Base-by-base conservation (phyloP, 2,329 filamentous ascomycete species). In the Curvularia eragrostidis region DNA sequence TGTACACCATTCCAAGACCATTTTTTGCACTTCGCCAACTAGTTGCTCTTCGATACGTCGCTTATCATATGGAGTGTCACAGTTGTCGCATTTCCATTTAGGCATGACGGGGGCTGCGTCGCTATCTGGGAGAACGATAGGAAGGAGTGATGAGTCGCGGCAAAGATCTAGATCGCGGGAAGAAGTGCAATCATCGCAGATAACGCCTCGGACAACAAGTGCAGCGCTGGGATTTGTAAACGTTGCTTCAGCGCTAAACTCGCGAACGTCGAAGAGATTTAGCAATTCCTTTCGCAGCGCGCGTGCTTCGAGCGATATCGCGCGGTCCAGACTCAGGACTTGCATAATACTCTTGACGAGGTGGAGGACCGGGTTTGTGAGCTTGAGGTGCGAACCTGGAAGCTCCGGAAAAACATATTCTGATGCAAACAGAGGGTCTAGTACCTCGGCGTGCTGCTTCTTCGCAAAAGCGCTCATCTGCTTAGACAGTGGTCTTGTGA, bases 291-390 rank as follows among this genome's bases (percentile, higher is more conserved):
- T 96, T 52, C 96, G 88, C 0, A 99, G 83, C 1, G 96, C 82
- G 5, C 95, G 88, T 2, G 92, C 93, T 77, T 98, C 94, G 47
- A 96, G 86, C 0, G 88, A 89, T 68, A 96, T 95, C 67, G 91
- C 91, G 76, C 94, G 95, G 78, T 97, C 95, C 0, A 99, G 85
- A 32, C 87, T 91, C 5, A 99, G 83, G 9, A 99, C 90, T 74
- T 98, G 94, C 87, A 96, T 96, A 42, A 99, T 85, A 18, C 86
- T 87, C 78, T 98, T 99, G 67, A 97, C 92, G 3, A 99, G 86
- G 76, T 98, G 93, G 0, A 99, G 84, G 0, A 92, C 87, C 0
- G 94, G 91, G 69, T 95, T 94, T 38, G 52, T 73, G 3, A 83
- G 77, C 19, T 81, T 79, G 13, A 87, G 80, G 69, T 91, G 87